Percentiles rank a stretch among this genome's conserved stretches.
phyloP scores from a whole-genome alignment of 148 eudicot species.

The Hydrangea macrophylla region DNA sequence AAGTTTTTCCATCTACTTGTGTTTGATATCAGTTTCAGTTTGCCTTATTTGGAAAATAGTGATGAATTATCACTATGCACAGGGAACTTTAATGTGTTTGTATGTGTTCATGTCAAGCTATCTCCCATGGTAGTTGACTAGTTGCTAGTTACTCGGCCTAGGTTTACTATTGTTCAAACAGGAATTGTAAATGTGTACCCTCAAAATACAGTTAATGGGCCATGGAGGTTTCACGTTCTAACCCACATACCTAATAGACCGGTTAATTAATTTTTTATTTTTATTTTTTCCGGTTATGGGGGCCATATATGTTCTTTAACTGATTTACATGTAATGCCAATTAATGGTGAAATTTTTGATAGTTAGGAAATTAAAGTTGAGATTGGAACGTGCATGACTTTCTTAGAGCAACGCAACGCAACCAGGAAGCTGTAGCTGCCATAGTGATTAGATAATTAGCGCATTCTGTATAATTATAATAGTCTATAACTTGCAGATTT shows the following conservation, averaged over 20 bases:
- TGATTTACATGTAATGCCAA: neutral
- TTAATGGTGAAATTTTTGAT: neutral
- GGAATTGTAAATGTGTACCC: neutral
- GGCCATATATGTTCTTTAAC: neutral
- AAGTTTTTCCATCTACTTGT: neutral
- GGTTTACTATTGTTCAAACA: neutral
- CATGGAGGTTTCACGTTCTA: too few species aligned
- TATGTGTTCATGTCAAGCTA: neutral
- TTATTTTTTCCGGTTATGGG: neutral
- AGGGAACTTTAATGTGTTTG: neutral
- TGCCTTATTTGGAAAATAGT: too few species aligned
- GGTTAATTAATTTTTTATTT: too few species aligned
- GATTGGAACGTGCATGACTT: neutral
- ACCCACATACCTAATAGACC: too few species aligned
- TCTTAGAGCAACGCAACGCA: neutral
- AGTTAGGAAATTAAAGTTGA: neutral
- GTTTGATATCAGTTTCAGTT: neutral
- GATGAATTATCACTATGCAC: neutral
- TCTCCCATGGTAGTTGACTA: too few species aligned
- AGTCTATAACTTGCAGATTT: neutral
- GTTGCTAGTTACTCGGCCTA: too few species aligned
- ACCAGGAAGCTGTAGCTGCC: neutral
- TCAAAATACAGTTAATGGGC: neutral
- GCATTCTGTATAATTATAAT: too few species aligned
- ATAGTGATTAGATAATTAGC: too few species aligned